Percentiles rank a stretch among this genome's conserved stretches.
Conservation (phyloP, 805 yeast genomes). For the Candida verbasci region DNA sequence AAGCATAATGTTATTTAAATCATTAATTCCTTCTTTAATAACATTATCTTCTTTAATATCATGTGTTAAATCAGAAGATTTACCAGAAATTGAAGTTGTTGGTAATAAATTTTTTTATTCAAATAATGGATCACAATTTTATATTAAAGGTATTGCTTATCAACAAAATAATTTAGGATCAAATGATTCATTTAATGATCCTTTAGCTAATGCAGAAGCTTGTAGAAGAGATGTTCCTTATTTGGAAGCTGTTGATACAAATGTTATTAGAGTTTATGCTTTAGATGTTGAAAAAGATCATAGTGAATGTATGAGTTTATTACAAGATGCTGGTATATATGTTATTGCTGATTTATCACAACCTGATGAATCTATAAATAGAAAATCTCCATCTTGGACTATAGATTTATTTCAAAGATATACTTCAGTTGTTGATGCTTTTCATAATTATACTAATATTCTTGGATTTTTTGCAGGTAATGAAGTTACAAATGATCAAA, state of each 20-base stretch:
- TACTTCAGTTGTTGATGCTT: conserved; percentile 62
- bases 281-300: conserved; percentile 63
- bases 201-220: conserved; percentile 56
- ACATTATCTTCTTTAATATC: conserved; percentile 6
- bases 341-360: conserved; percentile 84
- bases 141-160: conserved; percentile 75
- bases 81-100: conserved; percentile 65
- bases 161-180: conserved; percentile 61
- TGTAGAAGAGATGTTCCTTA: conserved; percentile 76
- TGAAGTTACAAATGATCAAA: conserved; percentile 66
- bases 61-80: conserved; percentile 29
- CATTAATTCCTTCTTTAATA: conserved; percentile 8
- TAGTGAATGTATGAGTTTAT: conserved; percentile 59
- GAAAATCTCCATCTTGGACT: conserved; percentile 61
- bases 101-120: conserved; percentile 77
- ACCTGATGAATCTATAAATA: conserved; percentile 60
- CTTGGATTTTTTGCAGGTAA: conserved; percentile 86
- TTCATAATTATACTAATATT: conserved; percentile 66
- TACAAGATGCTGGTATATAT: conserved; percentile 83
- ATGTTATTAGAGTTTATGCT: conserved; percentile 74
- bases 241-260: conserved; percentile 57
- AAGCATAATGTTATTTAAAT: conserved; percentile 11
- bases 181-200: conserved; percentile 56
- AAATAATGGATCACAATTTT: conserved; percentile 76
- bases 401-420: conserved; percentile 61